Percentiles rank a stretch among this genome's conserved stretches.
Conservation (phyloP, 345 rosid genomes). For the Salix brachista region DNA sequence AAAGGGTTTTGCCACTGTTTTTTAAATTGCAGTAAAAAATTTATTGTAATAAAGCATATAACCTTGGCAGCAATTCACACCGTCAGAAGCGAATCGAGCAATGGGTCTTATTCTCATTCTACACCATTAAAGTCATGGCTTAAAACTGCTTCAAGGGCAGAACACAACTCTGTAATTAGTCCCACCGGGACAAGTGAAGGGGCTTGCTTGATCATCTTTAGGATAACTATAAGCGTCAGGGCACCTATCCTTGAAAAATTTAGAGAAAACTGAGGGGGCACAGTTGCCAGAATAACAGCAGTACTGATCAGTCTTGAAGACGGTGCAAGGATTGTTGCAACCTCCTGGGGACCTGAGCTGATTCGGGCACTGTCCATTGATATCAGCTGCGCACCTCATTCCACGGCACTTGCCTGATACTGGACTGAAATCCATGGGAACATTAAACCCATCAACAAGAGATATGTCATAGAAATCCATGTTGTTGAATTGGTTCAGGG, state of each 20-base stretch:
- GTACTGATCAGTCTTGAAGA: constrained; percentile 37
- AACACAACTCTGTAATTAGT: constrained; percentile 27
- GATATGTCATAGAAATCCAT: no score
- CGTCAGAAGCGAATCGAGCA: neutral
- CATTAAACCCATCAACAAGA: no score
- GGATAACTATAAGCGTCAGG: constrained; percentile 30
- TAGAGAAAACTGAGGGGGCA: constrained; percentile 18
- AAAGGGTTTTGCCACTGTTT: no score
- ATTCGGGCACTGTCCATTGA: no score
- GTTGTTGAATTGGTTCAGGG: no score
- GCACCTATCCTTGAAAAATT: constrained; percentile 23
- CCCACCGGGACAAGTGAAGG: constrained; percentile 35
- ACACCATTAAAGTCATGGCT: neutral
- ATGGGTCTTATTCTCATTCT: neutral
- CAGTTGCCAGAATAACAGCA: constrained; percentile 38
- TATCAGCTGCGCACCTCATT: no score
- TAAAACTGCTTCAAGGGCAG: constrained; percentile 20
- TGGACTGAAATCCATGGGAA: no score
- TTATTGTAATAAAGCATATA: neutral
- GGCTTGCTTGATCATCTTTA: constrained; percentile 24
- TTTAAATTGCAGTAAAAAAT: no score
- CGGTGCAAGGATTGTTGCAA: constrained; percentile 49
- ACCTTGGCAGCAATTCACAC: neutral
- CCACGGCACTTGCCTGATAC: no score
- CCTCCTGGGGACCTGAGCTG: neutral